Percentiles rank a stretch among this genome's conserved stretches.
These are phyloP conservation scores for Fusarium sp. DNA, from an alignment of 2,329 filamentous ascomycete genomes.

Conservation along the genomic window DNA sequence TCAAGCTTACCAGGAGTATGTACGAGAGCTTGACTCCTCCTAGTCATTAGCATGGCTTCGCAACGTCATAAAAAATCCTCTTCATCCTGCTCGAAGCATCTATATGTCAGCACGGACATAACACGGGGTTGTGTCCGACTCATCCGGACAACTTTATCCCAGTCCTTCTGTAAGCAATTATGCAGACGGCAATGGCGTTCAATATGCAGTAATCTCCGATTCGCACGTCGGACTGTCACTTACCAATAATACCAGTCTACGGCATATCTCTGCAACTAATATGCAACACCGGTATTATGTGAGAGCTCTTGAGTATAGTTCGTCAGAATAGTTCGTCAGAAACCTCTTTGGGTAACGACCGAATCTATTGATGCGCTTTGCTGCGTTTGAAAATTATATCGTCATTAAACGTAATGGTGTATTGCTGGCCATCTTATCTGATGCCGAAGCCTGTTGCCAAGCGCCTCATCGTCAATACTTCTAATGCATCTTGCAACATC, in stretches of 20 bases:
- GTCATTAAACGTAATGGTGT: not conserved
- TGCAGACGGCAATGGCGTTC: not conserved
- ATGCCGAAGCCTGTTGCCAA: not conserved
- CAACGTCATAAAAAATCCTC: not conserved
- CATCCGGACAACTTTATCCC: not conserved
- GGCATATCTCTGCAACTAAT: not conserved
- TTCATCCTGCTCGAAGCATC: not conserved
- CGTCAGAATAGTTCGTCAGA: not conserved
- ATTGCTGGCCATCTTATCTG: not conserved
- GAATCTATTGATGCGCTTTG: not conserved
- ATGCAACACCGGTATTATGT: not conserved
- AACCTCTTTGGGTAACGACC: not conserved
- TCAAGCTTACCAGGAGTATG: not conserved
- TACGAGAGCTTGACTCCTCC: not conserved
- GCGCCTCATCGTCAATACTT: not conserved
- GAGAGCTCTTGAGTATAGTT: not conserved
- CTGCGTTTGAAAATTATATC: not conserved
- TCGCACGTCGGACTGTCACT: rapidly evolving
- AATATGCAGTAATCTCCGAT: not conserved
- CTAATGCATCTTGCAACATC: not conserved
- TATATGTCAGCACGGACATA: not conserved
- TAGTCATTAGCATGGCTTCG: not conserved
- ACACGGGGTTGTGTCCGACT: not conserved
- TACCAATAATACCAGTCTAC: not conserved
- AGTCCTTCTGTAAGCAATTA: not conserved